Conservation (phyloP, 176 grass and related monocot species). For the Alopecurus myosuroides region DNA sequence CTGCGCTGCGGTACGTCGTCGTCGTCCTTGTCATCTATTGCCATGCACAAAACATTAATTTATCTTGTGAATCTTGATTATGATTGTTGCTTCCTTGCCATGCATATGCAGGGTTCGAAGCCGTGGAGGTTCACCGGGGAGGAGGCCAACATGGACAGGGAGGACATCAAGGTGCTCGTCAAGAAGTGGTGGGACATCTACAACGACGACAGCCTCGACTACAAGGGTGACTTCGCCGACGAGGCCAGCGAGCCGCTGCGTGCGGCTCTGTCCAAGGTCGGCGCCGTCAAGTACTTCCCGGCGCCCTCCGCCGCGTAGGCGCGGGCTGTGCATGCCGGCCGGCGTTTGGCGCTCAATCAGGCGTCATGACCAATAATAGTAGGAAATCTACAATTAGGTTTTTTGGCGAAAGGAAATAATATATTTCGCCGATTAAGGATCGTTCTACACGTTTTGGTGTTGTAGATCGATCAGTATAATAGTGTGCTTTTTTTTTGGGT, state of each 20-base stretch:
- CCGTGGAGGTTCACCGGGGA: constrained; percentile 77
- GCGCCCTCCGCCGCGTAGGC: constrained; percentile 62
- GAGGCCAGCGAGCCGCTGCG: constrained; percentile 14
- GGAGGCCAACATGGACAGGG: constrained; percentile 71
- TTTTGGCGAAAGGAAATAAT: not conserved
- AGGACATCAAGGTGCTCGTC: constrained; percentile 65
- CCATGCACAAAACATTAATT: no score
- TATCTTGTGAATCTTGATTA: not conserved
- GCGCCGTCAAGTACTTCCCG: constrained; percentile 20
- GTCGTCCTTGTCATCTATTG: not conserved
- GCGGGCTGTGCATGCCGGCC: not conserved
- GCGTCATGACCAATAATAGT: not conserved
- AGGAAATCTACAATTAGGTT: not conserved
- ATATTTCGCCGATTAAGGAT: not conserved
- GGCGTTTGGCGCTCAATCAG: not conserved
- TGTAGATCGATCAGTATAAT: constrained; percentile 7
- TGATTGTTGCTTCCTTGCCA: not conserved
- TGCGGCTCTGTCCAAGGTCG: constrained; percentile 21
- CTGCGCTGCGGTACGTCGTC: constrained; percentile 58
- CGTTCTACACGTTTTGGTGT: constrained; percentile 5
- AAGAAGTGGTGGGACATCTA: constrained; percentile 57
- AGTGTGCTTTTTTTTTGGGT: not conserved
- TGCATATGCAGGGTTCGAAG: constrained; percentile 51
- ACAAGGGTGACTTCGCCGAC: not conserved
- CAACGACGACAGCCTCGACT: constrained; percentile 53